A percentile compares a stretch with the other conserved stretches of the same genome.
Conservation (phyloP, 73 alveolate genomes). For the Symbiodinium natans region DNA sequence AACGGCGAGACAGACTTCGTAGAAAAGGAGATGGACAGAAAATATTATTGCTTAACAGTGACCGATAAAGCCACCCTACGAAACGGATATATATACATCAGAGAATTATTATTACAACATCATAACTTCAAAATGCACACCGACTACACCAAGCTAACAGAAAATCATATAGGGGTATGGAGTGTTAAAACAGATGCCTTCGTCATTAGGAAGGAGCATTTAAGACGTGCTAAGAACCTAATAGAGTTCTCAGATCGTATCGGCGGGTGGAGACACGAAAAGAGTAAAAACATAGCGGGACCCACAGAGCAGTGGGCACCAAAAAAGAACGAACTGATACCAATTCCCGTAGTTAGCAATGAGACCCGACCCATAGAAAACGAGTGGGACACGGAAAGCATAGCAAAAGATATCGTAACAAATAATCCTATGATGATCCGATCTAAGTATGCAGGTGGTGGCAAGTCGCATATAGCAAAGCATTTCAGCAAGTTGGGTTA, state of each 20-base stretch:
- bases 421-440: too few relatives aligned
- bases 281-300: too few relatives aligned
- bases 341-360: too few relatives aligned
- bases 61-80: background rate
- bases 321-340: too few relatives aligned
- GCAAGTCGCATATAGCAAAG: conserved; percentile 7
- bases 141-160: conserved; percentile 6
- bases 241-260: background rate
- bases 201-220: background rate
- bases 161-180: background rate
- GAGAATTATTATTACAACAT: background rate
- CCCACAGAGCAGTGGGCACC: too few relatives aligned
- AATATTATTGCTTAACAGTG: background rate
- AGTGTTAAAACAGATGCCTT: conserved; percentile 37
- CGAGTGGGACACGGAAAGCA: too few relatives aligned
- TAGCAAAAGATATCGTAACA: too few relatives aligned
- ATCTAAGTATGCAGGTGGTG: background rate
- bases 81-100: conserved; percentile 5
- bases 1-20: too few relatives aligned
- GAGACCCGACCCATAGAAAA: conserved; percentile 17
- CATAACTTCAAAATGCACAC: background rate
- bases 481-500: background rate
- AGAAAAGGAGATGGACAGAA: background rate
- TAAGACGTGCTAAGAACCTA: background rate
- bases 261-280: too few relatives aligned